Conservation (phyloP, 78 protist genomes). For the Protostelium mycophagum region DNA sequence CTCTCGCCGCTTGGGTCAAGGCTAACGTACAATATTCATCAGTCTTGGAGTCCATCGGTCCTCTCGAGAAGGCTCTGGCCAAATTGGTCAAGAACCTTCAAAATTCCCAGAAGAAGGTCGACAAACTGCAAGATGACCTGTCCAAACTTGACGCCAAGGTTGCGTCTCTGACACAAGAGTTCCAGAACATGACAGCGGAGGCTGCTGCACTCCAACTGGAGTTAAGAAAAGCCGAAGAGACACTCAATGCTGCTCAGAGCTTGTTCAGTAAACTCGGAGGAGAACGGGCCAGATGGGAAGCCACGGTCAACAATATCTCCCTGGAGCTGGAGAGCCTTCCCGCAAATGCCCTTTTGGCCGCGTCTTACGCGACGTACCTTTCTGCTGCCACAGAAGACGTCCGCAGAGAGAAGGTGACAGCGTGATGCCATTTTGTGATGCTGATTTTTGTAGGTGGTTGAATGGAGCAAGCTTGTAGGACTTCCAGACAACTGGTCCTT, state of each 20-base stretch:
- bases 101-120: background rate
- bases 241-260: constrained; percentile 37
- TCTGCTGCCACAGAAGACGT: constrained; percentile 32
- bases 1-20: constrained; percentile 83
- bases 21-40: constrained; percentile 65
- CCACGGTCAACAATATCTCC: constrained; percentile 4
- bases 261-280: constrained; percentile 72
- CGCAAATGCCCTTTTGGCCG: constrained; percentile 26
- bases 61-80: constrained; percentile 27
- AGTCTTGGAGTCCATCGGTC: constrained; percentile 20
- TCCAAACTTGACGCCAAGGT: constrained; percentile 44
- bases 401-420: constrained; percentile 4
- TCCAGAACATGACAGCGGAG: constrained; percentile 47
- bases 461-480: background rate
- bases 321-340: constrained; percentile 8
- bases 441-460: background rate
- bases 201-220: constrained; percentile 32
- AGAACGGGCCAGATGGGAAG: constrained; percentile 75
- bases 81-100: constrained; percentile 3
- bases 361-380: constrained; percentile 66
- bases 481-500: background rate
- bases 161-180: constrained; percentile 35
- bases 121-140: constrained; percentile 23
- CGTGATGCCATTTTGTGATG: constrained; percentile 13
- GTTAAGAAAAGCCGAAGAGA: constrained; percentile 32